Percentiles rank a stretch among this genome's conserved stretches.
Evolutionary conservation across 148 eudicot species (phyloP).

Genomic region (Beta vulgaris): DNA sequence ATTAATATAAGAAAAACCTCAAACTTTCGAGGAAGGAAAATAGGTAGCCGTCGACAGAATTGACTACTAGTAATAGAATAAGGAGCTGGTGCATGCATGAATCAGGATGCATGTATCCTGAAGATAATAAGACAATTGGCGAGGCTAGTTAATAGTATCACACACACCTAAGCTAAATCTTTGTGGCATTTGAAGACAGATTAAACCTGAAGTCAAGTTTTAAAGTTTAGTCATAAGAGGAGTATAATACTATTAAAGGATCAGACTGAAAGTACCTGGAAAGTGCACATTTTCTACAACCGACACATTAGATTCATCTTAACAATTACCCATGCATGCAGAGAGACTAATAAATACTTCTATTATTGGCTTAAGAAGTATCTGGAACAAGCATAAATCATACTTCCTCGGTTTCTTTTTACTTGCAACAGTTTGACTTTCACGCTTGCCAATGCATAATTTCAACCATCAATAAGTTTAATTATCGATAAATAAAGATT

Average conservation of each 20-base stretch:
- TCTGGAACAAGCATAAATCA: too few species aligned
- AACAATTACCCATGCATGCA: too few species aligned
- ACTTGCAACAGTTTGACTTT: too few species aligned
- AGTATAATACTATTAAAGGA: background rate
- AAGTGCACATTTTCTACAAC: background rate
- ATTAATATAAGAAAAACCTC: too few species aligned
- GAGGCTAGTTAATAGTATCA: background rate
- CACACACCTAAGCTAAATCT: conserved; percentile 19
- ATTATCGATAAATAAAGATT: too few species aligned
- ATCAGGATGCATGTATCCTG: background rate
- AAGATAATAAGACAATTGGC: background rate
- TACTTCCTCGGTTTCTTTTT: too few species aligned
- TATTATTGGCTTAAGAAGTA: too few species aligned
- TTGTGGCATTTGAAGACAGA: conserved; percentile 1
- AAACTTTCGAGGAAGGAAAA: too few species aligned
- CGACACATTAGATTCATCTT: background rate
- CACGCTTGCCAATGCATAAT: too few species aligned
- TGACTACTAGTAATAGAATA: background rate
- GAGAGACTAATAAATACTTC: too few species aligned
- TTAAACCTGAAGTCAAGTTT: background rate
- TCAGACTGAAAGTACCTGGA: background rate
- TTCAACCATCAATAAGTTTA: too few species aligned
- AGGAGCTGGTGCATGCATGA: background rate
- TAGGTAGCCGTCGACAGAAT: background rate
- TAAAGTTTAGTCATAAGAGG: background rate